Conservation (phyloP, 306 rosid genomes). For the Vachellia pachyceras region DNA sequence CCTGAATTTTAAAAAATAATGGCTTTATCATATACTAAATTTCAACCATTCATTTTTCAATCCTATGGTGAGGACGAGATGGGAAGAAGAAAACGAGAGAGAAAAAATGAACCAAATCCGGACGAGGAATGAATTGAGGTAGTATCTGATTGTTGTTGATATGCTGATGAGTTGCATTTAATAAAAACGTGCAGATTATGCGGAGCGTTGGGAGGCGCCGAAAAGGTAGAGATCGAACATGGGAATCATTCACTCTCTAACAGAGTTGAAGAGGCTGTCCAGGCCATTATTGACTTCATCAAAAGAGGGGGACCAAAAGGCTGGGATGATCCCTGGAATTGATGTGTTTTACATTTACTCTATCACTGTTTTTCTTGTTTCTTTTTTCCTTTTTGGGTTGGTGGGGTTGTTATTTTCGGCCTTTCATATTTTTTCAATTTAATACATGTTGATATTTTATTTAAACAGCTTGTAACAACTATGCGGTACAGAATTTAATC, state of each 20-base stretch:
- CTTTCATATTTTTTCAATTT: slow-evolving; percentile 23
- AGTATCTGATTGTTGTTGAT: slow-evolving; percentile 12
- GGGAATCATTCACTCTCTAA: slow-evolving; percentile 98
- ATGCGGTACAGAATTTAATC: background rate
- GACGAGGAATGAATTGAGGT: too few species aligned
- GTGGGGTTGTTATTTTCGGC: slow-evolving; percentile 40
- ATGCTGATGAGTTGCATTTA: slow-evolving; percentile 21
- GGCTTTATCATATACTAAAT: too few species aligned
- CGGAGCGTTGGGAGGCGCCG: slow-evolving; percentile 95
- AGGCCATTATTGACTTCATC: slow-evolving; percentile 78
- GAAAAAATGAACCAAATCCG: too few species aligned
- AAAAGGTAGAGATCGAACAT: slow-evolving; percentile 85
- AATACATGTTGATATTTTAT: slow-evolving; percentile 27
- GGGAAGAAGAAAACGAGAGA: too few species aligned
- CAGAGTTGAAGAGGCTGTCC: slow-evolving; percentile 83
- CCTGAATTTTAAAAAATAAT: too few species aligned
- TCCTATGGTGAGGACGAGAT: too few species aligned
- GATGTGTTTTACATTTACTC: slow-evolving; percentile 30
- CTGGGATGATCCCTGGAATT: slow-evolving; percentile 99
- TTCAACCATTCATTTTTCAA: too few species aligned
- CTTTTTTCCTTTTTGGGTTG: slow-evolving; percentile 21
- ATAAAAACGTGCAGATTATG: slow-evolving; percentile 72
- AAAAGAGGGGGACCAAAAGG: slow-evolving; percentile 93
- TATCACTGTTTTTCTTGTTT: slow-evolving; percentile 28
- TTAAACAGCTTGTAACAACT: background rate